phyloP scores from a whole-genome alignment of 108 stramenopile species.

The Parietichytrium sp. region DNA sequence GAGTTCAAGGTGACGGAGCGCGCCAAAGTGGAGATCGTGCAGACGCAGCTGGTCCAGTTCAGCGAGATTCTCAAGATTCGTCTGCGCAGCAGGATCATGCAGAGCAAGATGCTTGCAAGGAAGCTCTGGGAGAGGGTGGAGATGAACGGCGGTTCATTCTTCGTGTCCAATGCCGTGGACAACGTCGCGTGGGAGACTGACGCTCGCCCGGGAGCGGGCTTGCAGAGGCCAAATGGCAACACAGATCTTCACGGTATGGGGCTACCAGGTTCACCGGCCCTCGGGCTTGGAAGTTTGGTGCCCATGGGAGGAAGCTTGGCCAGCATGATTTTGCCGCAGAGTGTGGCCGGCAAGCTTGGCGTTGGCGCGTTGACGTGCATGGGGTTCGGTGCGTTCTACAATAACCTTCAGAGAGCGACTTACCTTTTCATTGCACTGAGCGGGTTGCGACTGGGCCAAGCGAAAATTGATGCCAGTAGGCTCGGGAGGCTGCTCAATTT shows the following conservation, averaged over 20 bases:
- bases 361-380: background rate
- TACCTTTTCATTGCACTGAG: background rate
- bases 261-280: background rate
- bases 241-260: background rate
- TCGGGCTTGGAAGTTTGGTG: background rate
- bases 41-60: constrained; percentile 27
- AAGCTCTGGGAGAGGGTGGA: background rate
- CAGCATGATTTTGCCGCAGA: background rate
- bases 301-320: background rate
- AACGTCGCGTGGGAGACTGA: background rate
- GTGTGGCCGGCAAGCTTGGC: background rate
- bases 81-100: background rate
- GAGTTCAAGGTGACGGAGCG: constrained; percentile 8
- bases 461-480: background rate
- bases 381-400: background rate
- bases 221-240: background rate
- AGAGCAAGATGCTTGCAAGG: background rate
- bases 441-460: background rate
- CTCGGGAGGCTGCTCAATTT: background rate
- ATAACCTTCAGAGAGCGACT: background rate
- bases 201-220: background rate
- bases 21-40: constrained; percentile 28
- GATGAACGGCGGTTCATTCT: background rate
- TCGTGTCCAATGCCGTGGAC: background rate
- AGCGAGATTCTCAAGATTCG: constrained; percentile 25